A percentile compares a stretch with the other conserved stretches of the same genome.
phyloP scores from a whole-genome alignment of 139 green algal species.

The Micractinium sp. region DNA sequence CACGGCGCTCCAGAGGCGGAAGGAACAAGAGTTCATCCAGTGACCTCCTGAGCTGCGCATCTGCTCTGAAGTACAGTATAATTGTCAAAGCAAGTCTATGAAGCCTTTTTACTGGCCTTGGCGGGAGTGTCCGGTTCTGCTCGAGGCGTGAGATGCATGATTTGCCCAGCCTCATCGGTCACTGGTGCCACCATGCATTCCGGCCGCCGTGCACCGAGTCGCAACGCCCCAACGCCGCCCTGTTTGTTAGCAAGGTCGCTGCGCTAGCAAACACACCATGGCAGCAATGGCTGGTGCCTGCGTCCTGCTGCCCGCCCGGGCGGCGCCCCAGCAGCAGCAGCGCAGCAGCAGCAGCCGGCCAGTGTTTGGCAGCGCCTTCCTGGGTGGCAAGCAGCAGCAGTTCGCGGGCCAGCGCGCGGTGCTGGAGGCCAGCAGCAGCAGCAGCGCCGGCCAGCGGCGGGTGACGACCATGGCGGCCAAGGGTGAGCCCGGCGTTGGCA shows the following conservation, averaged over 20 bases:
- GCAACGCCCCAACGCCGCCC: neutral
- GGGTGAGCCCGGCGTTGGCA: conserved; percentile 50
- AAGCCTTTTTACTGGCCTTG: too few relatives aligned
- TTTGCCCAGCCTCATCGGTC: too few relatives aligned
- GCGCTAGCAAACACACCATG: neutral
- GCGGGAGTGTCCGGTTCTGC: too few relatives aligned
- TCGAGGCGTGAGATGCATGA: too few relatives aligned
- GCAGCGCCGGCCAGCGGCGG: conserved; percentile 23
- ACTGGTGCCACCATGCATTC: neutral
- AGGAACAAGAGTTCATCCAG: too few relatives aligned
- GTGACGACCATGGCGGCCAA: conserved; percentile 70
- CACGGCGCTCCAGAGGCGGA: too few relatives aligned
- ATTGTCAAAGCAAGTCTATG: too few relatives aligned
- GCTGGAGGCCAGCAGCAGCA: conserved; percentile 27
- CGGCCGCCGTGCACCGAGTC: neutral
- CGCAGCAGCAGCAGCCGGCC: conserved; percentile 16
- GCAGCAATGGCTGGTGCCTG: neutral
- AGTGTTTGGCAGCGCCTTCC: conserved; percentile 31
- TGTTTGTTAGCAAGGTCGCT: neutral
- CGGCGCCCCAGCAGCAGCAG: conserved; percentile 3
- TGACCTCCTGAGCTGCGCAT: too few relatives aligned
- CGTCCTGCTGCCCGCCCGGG: conserved; percentile 4
- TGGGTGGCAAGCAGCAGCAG: neutral
- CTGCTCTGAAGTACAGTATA: too few relatives aligned
- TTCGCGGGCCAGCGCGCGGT: conserved; percentile 26